Base-by-base conservation (phyloP, 1,139 yeast species). In the Yamadazyma atmosphaerica region DNA sequence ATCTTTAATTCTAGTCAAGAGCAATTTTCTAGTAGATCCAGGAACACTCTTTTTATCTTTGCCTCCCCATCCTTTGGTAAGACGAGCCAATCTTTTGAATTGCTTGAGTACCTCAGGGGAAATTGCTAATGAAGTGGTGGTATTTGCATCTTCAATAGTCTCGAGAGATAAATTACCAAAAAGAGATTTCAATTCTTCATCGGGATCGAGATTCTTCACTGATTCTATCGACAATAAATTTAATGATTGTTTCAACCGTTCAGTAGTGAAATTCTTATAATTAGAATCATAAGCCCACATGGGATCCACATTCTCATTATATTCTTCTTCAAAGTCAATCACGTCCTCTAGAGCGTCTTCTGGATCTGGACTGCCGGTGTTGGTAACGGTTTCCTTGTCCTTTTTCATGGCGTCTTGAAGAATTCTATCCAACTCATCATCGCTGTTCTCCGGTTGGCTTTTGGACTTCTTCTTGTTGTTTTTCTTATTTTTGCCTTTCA, bases 11-110 rank as follows among this genome's bases (percentile, higher is more conserved):
- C 82, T 81, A 0, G 95, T 82, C 42, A 88, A 68, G 9, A 79
- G 68, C 36, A 86, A 61, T 49, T 83, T 83, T 45, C 89, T 71
- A 0, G 81, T 62, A 0, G 87, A 77, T 7, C 94, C 94, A 0
- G 95, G 90, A 4, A 86, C 77, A 10, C 80, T 67, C 36, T 84
- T 63, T 41, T 83, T 79, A 54, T 86, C 95, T 47, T 79, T 77
- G 0, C 95, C 95, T 35, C 89, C 83, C 94, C 95, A 87, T 15
- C 88, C 88, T 49, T 86, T 72, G 1, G 86, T 79, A 19, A 83
- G 61, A 42, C 80, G 72, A 9, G 84, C 80, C 46, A 84, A 47
- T 44, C 75, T 72, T 49, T 79, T 82, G 47, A 82, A 78, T 50
- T 81, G 87, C 37, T 72, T 77, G 41, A 84, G 61, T 10, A 80